Evolutionary conservation across 2,329 filamentous ascomycete genomes (phyloP), one percentile per base, ranked within the genome.

Genomic region (Gnomoniopsis smithogilvyi): DNA sequence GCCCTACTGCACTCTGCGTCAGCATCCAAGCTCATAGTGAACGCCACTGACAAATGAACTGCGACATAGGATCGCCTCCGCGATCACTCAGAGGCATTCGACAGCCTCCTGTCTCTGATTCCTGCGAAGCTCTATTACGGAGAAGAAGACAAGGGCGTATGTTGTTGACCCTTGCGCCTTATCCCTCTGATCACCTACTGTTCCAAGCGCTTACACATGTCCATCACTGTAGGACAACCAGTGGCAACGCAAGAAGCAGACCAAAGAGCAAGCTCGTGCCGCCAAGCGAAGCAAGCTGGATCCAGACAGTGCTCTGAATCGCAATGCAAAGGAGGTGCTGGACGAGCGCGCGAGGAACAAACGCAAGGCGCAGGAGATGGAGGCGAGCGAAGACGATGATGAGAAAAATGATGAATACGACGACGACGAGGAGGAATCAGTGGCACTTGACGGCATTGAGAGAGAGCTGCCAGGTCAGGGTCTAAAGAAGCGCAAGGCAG

Each of bases 181-280:
- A 51, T 22, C 46, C 46, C 36, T 17, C 21, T 11, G 38, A 10
- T 22, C 26, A 24, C 22, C 19, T 30, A 24, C 33, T 22, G 26
- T 12, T 22, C 34, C 45, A 50, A 43, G 38, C 36, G 53, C 67
- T 68, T 55, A 66, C 62, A 46, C 19, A 22, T 34, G 10, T 12
- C 21, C 26, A 43, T 21, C 49, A 56, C 53, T 65, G 63, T 69
- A 96, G 92, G 90, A 95, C 41, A 45, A 45, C 68, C 92, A 97
- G 87, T 96, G 92, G 92, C 87, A 88, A 73, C 89, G 89, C 70
- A 96, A 95, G 77, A 98, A 98, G 79, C 93, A 98, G 77, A 94
- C 92, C 53, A 96, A 96, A 72, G 90, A 92, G 73, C 84, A 96
- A 74, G 91, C 91, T 61, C 85, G 86, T 63, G 87, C 89, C 65